Conservation (phyloP, 805 yeast species). For the Metschnikowia lochheadii region DNA sequence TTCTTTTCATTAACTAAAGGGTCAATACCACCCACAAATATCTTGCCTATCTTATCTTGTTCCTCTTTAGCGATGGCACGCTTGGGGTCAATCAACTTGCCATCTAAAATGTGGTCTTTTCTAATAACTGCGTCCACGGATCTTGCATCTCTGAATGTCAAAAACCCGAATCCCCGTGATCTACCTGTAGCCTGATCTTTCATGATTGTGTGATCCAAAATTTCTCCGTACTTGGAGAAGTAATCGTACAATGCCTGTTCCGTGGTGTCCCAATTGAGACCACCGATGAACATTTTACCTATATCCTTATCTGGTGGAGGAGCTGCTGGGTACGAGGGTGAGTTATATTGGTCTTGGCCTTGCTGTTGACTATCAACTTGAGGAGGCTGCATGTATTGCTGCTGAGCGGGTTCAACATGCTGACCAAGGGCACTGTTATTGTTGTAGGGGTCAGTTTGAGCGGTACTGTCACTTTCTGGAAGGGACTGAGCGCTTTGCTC, state of each 20-base stretch:
- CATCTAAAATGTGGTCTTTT: constrained; percentile 86
- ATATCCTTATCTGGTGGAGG: constrained; percentile 46
- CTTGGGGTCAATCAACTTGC: constrained; percentile 95
- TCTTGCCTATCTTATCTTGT: constrained; percentile 94
- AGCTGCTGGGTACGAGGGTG: constrained; percentile 1
- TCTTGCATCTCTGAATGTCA: constrained; percentile 76
- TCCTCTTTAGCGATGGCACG: constrained; percentile 97
- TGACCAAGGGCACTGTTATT: background rate
- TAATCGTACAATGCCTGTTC: constrained; percentile 81
- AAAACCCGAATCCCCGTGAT: constrained; percentile 92
- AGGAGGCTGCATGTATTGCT: background rate
- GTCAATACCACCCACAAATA: constrained; percentile 95
- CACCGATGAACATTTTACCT: constrained; percentile 94
- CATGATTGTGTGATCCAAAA: constrained; percentile 86
- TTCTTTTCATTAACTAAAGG: constrained; percentile 90
- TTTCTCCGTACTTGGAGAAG: constrained; percentile 85
- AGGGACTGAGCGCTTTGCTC: background rate
- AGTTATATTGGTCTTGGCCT: background rate
- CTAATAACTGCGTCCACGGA: constrained; percentile 84
- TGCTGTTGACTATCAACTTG: background rate
- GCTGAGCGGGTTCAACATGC: background rate
- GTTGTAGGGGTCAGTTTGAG: background rate
- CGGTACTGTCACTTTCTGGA: background rate
- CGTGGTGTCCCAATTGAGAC: constrained; percentile 95
- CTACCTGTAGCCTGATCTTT: constrained; percentile 82